A percentile compares a stretch with the other conserved stretches of the same genome.
Evolutionary conservation across 225 moss, liverwort and hornwort species (phyloP).

Genomic region (Physcomitrellopsis africana): DNA sequence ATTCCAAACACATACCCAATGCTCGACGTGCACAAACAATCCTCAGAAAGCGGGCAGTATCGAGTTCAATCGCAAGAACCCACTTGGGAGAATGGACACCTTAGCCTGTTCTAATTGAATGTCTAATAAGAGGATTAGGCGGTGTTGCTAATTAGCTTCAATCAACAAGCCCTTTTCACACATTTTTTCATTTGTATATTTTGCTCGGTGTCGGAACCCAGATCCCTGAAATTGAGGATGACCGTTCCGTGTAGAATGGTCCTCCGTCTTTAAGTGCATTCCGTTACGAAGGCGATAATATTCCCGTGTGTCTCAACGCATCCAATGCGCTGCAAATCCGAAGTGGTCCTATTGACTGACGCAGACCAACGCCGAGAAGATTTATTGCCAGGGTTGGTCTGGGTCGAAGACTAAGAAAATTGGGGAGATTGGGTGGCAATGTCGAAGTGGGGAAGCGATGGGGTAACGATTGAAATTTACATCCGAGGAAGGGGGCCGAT

Average conservation of each 20-base stretch:
- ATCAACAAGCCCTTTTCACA: no score
- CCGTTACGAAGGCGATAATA: neutral
- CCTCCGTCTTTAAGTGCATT: neutral
- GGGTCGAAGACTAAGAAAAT: neutral
- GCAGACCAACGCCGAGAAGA: neutral
- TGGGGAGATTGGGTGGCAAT: conserved; percentile 23
- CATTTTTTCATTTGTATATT: neutral
- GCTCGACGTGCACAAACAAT: no score
- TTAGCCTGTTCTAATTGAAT: no score
- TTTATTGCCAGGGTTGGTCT: neutral
- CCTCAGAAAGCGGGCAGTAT: no score
- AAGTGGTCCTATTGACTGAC: neutral
- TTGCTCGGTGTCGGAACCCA: neutral
- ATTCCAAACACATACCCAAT: no score
- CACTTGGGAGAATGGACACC: no score
- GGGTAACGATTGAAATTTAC: conserved; percentile 53
- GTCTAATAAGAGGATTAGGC: no score
- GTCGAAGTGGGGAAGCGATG: conserved; percentile 60
- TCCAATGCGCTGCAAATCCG: neutral
- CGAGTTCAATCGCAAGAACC: no score
- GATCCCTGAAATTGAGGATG: neutral
- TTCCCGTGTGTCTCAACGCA: neutral
- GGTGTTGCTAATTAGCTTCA: no score
- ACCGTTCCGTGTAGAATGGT: conserved; percentile 13
- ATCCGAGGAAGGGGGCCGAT: conserved; percentile 55